Percentiles rank a stretch among this genome's conserved stretches.
Evolutionary conservation across 805 yeast genomes (phyloP).

Genomic region (Candida incommunis): DNA sequence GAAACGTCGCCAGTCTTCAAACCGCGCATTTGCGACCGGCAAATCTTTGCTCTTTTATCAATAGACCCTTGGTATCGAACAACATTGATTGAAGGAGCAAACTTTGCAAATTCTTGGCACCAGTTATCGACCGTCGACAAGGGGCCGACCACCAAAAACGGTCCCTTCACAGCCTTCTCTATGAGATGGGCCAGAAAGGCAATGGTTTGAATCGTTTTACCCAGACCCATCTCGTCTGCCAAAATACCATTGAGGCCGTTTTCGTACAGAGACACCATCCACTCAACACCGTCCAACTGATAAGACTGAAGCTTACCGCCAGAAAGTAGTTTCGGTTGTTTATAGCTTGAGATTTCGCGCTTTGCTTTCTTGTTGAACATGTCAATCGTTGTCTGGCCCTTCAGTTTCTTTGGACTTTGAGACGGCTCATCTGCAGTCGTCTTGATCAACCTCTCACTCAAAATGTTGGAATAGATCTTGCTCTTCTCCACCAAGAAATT

Average conservation of each 20-base stretch:
- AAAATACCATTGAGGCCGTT: conserved; percentile 90
- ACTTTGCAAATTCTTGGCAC: conserved; percentile 54
- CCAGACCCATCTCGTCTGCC: conserved; percentile 97
- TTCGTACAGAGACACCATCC: conserved; percentile 79
- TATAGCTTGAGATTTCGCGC: background rate
- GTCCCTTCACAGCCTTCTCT: conserved; percentile 68
- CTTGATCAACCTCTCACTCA: background rate
- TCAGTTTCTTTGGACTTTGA: background rate
- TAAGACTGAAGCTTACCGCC: conserved; percentile 64
- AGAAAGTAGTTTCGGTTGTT: background rate
- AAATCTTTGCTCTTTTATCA: conserved; percentile 34
- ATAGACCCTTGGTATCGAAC: conserved; percentile 50
- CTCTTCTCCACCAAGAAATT: background rate
- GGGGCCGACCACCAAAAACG: conserved; percentile 90
- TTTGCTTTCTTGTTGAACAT: background rate
- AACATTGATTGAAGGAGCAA: conserved; percentile 58
- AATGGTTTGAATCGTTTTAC: conserved; percentile 84
- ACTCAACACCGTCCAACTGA: conserved; percentile 80
- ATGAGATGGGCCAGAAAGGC: conserved; percentile 60
- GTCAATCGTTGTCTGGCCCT: background rate
- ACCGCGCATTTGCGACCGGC: conserved; percentile 15
- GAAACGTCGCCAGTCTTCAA: conserved; percentile 19
- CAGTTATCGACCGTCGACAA: conserved; percentile 83
- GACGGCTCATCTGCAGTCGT: background rate
- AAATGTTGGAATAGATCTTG: conserved; percentile 1